Evolutionary conservation across 371 early-diverging fungal species (phyloP).

Genomic region (Mucor plumbeus): DNA sequence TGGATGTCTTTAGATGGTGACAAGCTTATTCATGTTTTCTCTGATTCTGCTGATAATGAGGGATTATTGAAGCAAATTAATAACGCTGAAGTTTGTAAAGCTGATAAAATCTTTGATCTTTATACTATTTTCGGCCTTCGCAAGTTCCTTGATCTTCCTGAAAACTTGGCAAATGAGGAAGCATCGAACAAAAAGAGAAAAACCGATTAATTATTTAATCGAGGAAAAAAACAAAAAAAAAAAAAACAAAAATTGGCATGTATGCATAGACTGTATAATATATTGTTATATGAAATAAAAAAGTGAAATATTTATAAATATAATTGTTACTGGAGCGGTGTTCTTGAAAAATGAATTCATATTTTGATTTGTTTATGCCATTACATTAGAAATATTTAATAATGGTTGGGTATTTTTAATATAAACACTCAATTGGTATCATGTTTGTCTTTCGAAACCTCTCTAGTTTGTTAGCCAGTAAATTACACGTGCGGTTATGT

Average conservation of each 20-base stretch:
- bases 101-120: constrained; percentile 52
- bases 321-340: no score
- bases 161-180: constrained; percentile 32
- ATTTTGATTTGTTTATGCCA: no score
- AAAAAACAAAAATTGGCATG: not conserved
- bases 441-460: no score
- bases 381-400: no score
- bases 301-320: constrained; percentile 4
- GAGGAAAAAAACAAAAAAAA: not conserved
- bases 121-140: constrained; percentile 61
- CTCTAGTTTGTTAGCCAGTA: no score
- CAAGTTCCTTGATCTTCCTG: constrained; percentile 54
- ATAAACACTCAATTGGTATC: no score
- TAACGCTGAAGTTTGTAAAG: constrained; percentile 43
- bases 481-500: no score
- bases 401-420: no score
- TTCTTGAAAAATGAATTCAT: no score
- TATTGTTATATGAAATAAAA: constrained; percentile 6
- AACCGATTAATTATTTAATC: constrained; percentile 19
- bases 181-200: constrained; percentile 42
- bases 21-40: constrained; percentile 6
- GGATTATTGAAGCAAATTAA: constrained; percentile 47
- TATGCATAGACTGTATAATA: constrained; percentile 3
- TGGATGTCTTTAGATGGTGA: constrained; percentile 40
- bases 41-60: constrained; percentile 13